phyloP scores from a whole-genome alignment of 75 land plant species.

The Selaginella moellendorffii region DNA sequence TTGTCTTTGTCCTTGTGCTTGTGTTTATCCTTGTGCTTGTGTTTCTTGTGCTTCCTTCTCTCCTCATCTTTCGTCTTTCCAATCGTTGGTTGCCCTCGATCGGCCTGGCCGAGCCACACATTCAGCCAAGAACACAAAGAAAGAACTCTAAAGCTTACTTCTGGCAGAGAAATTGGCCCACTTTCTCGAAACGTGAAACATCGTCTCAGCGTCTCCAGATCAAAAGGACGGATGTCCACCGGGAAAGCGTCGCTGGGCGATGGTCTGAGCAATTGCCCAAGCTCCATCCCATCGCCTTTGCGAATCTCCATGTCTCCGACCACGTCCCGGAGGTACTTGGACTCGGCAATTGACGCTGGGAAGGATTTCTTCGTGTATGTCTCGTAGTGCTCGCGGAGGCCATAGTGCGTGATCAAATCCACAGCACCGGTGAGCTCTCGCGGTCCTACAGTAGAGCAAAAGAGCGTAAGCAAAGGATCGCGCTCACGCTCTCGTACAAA shows the following conservation, averaged over 20 bases:
- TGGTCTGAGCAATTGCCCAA: constrained; percentile 51
- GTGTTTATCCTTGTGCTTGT: constrained; percentile 21
- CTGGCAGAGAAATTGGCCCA: constrained; percentile 53
- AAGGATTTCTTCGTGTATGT: constrained; percentile 68
- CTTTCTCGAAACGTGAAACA: constrained; percentile 73
- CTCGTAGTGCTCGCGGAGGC: constrained; percentile 56
- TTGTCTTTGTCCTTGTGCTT: constrained; percentile 4
- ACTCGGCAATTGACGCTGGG: constrained; percentile 64
- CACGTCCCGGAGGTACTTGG: constrained; percentile 72
- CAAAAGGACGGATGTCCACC: constrained; percentile 56
- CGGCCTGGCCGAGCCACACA: background rate
- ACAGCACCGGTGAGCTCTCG: constrained; percentile 87
- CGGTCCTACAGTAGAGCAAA: constrained; percentile 34
- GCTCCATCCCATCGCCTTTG: constrained; percentile 93
- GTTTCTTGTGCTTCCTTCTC: constrained; percentile 7
- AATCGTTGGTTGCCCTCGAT: constrained; percentile 1
- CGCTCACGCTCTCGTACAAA: no score
- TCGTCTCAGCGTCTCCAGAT: constrained; percentile 48
- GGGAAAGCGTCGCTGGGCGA: constrained; percentile 7
- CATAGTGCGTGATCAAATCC: constrained; percentile 68
- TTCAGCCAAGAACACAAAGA: background rate
- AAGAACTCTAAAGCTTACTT: constrained; percentile 27
- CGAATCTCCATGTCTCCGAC: constrained; percentile 89
- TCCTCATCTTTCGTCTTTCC: constrained; percentile 17
- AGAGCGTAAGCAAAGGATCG: background rate